A percentile compares a stretch with the other conserved stretches of the same genome.
Evolutionary conservation across 352 stramenopile species (phyloP).

Genomic region (Phytophthora syringae): DNA sequence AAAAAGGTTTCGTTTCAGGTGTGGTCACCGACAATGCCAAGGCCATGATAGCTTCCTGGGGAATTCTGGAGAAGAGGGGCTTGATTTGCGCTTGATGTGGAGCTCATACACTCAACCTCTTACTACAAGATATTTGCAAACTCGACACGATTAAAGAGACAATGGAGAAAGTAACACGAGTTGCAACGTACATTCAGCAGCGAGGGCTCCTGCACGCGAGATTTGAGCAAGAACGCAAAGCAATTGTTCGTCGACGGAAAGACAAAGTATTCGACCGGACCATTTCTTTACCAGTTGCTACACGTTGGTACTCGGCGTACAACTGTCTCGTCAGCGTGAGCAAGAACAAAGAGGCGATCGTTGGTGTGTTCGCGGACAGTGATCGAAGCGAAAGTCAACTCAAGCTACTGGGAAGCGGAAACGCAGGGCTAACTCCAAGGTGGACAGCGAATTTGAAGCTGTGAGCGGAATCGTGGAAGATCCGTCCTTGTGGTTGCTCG

Average conservation of each 20-base stretch:
- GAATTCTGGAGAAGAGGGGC: not conserved
- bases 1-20: slow-evolving; percentile 1
- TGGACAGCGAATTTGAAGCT: too few relatives aligned
- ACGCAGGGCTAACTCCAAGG: not conserved
- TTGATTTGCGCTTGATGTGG: slow-evolving; percentile 10
- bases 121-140: slow-evolving; percentile 6
- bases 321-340: slow-evolving; percentile 11
- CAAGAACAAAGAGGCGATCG: slow-evolving; percentile 5
- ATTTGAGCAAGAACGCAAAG: slow-evolving; percentile 2
- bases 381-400: not conserved
- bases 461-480: too few relatives aligned
- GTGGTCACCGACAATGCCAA: slow-evolving; percentile 11
- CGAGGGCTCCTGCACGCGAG: not conserved
- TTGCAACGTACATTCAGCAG: not conserved
- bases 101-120: slow-evolving; percentile 7
- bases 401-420: slow-evolving; percentile 1
- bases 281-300: not conserved
- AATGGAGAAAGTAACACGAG: not conserved
- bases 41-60: not conserved
- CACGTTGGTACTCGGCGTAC: slow-evolving; percentile 6
- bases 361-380: slow-evolving; percentile 2
- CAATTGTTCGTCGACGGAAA: not conserved
- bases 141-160: not conserved
- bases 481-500: not conserved
- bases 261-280: not conserved